These are phyloP conservation scores for Danielia reshetovae DNA, from an alignment of 805 yeast species.

Conservation along the genomic window DNA sequence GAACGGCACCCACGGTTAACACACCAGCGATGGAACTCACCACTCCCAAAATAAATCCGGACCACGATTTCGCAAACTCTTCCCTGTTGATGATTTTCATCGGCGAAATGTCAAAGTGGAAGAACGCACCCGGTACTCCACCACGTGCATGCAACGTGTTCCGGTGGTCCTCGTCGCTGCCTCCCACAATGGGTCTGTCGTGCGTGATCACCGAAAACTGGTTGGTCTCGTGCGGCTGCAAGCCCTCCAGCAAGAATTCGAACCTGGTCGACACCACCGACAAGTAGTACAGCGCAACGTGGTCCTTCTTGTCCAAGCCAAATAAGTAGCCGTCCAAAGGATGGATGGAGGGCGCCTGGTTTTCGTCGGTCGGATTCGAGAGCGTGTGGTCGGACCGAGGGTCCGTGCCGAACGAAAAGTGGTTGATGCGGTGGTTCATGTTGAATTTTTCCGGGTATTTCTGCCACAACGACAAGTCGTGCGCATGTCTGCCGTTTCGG, in stretches of 20 bases:
- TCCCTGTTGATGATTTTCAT: conserved; percentile 86
- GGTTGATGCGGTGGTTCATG: conserved; percentile 74
- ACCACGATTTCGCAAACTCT: conserved; percentile 69
- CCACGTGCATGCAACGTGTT: conserved; percentile 78
- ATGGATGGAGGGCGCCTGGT: conserved; percentile 43
- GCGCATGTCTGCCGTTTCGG: conserved; percentile 61
- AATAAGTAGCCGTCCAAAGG: conserved; percentile 61
- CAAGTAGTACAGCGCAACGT: conserved; percentile 70
- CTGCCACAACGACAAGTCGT: conserved; percentile 74
- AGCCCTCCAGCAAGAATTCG: conserved; percentile 55
- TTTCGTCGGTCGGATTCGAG: conserved; percentile 16
- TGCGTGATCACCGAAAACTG: conserved; percentile 88
- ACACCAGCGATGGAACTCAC: conserved; percentile 92
- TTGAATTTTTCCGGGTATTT: conserved; percentile 55
- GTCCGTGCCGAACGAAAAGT: conserved; percentile 77
- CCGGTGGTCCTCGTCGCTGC: conserved; percentile 87
- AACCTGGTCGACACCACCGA: conserved; percentile 89
- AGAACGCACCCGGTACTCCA: conserved; percentile 86
- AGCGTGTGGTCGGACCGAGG: conserved; percentile 29
- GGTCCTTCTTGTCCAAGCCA: conserved; percentile 46
- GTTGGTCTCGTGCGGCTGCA: conserved; percentile 63
- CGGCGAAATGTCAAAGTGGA: conserved; percentile 89
- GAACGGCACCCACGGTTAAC: conserved; percentile 82
- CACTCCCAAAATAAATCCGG: conserved; percentile 76
- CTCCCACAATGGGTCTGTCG: conserved; percentile 81